Conservation (phyloP, 805 yeast species). For the Zygosaccharomyces siamensis region DNA sequence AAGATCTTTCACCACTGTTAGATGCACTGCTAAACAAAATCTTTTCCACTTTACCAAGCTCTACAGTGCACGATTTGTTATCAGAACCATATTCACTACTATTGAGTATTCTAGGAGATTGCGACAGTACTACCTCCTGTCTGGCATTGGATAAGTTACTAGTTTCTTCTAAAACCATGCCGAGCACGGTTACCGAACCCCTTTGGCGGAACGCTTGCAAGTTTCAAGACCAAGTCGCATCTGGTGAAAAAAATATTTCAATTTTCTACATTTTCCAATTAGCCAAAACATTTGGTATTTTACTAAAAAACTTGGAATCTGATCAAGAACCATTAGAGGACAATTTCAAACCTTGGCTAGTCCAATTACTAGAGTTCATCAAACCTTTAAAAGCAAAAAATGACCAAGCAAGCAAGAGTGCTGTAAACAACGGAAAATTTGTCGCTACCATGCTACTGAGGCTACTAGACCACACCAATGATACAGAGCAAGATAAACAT, state of each 20-base stretch:
- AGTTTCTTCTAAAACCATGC: constrained; percentile 11
- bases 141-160: constrained; percentile 29
- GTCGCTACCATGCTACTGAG: constrained; percentile 28
- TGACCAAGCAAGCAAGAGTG: constrained; percentile 27
- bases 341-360: constrained; percentile 12
- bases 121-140: constrained; percentile 25
- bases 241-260: constrained; percentile 11
- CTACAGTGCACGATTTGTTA: constrained; percentile 12
- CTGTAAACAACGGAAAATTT: constrained; percentile 30
- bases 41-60: constrained; percentile 27
- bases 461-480: background rate
- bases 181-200: constrained; percentile 4
- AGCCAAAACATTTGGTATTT: constrained; percentile 31
- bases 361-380: constrained; percentile 16
- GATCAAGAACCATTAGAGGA: background rate
- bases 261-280: constrained; percentile 27
- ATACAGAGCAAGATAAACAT: background rate
- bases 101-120: constrained; percentile 14
- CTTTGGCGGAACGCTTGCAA: constrained; percentile 26
- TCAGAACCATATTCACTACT: constrained; percentile 6
- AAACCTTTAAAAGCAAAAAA: constrained; percentile 14
- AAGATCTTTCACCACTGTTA: constrained; percentile 22
- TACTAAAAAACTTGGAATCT: constrained; percentile 16
- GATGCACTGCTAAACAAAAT: constrained; percentile 26
- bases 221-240: constrained; percentile 15